phyloP scores from a whole-genome alignment of 129 eudicot species.

The sunflower (Helianthus annuus) region HanXRQr2.0-SUNRISE NC_035444.2:17920597-17921096 shows the following conservation, averaged over 20 bases:
- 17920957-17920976: constrained; percentile 34
- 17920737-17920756: too few relatives aligned
- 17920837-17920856: neutral
- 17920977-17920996: neutral
- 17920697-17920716: too few relatives aligned
- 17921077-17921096: constrained; percentile 17
- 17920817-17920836: too few relatives aligned
- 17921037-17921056: constrained; percentile 31
- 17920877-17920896: constrained; percentile 11
- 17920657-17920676: too few relatives aligned
- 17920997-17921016: neutral
- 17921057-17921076: constrained; percentile 13
- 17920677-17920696: too few relatives aligned
- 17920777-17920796: too few relatives aligned
- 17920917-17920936: constrained; percentile 35
- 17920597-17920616: too few relatives aligned
- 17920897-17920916: constrained; percentile 35
- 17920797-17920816: neutral
- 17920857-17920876: constrained; percentile 18
- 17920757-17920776: too few relatives aligned
- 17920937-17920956: constrained; percentile 36
- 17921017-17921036: constrained; percentile 10
- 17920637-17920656: too few relatives aligned
- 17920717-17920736: too few relatives aligned
- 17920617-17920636: too few relatives aligned